Percentiles rank a stretch among this genome's conserved stretches.
phyloP scores from a whole-genome alignment of 768 basidiomycete species.

The Agaricus subrufescens region DNA sequence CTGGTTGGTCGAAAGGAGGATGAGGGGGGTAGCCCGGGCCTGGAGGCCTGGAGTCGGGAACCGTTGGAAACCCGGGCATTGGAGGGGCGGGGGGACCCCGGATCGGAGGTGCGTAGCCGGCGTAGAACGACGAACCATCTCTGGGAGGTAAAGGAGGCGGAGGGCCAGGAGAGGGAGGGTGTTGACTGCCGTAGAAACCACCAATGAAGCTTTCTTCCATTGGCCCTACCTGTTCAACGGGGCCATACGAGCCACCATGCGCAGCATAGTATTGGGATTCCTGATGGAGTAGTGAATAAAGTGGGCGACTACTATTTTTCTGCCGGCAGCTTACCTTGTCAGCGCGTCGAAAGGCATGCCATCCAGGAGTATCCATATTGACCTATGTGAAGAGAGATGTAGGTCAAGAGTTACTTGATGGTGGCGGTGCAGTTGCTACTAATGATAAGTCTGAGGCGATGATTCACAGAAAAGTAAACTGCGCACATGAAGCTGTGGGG shows the following conservation, averaged over 20 bases:
- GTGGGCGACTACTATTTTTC: not conserved
- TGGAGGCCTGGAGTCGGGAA: not conserved
- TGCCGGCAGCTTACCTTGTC: slow-evolving; percentile 35
- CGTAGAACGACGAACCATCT: slow-evolving; percentile 25
- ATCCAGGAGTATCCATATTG: slow-evolving; percentile 72
- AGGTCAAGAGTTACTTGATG: not conserved
- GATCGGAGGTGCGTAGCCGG: not conserved
- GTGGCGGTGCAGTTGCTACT: not conserved
- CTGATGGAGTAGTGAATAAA: slow-evolving; percentile 16
- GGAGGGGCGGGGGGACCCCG: not conserved
- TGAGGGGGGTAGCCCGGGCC: not conserved
- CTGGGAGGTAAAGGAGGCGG: slow-evolving; percentile 48
- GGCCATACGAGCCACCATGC: slow-evolving; percentile 43
- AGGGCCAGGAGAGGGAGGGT: slow-evolving; percentile 36
- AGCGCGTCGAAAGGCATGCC: slow-evolving; percentile 66
- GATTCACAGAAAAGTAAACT: not conserved
- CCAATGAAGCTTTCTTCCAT: slow-evolving; percentile 61
- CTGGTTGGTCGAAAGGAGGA: not conserved
- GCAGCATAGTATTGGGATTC: slow-evolving; percentile 26
- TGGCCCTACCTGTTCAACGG: slow-evolving; percentile 57
- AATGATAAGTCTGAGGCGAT: not conserved
- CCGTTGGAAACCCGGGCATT: not conserved
- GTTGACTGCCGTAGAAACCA: slow-evolving; percentile 36
- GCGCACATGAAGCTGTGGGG: no score
- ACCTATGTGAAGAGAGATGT: not conserved